Conservation (phyloP, 441 rosid species). For the Arabidopsis lyrata region DNA sequence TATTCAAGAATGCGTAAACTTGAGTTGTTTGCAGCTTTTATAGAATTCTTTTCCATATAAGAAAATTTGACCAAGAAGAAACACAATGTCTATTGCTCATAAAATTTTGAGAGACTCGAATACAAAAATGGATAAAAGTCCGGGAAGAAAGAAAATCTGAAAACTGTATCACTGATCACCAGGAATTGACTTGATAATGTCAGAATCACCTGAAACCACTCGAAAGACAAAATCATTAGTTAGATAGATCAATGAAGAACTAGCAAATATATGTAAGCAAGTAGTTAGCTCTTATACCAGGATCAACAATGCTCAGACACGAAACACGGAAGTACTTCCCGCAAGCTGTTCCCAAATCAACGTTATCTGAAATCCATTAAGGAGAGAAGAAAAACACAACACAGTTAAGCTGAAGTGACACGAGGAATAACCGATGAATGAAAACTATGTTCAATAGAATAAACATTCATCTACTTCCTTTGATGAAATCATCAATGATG, state of each 20-base stretch:
- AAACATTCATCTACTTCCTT: neutral
- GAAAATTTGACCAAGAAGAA: neutral
- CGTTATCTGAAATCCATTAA: constrained; percentile 60
- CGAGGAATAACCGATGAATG: neutral
- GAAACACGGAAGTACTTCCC: constrained; percentile 86
- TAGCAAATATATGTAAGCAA: neutral
- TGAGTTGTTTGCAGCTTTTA: neutral
- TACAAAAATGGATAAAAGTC: constrained; percentile 13
- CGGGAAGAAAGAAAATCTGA: neutral
- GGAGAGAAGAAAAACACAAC: constrained; percentile 5
- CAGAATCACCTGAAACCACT: constrained; percentile 65
- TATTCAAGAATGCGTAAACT: neutral
- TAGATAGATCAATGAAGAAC: neutral
- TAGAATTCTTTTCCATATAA: constrained; percentile 8
- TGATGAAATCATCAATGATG: neutral
- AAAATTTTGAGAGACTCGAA: constrained; percentile 22
- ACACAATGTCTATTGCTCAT: constrained; percentile 3
- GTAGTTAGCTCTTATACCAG: constrained; percentile 52
- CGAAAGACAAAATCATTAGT: neutral
- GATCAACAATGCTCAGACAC: constrained; percentile 81
- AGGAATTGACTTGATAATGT: constrained; percentile 70
- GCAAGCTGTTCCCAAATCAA: constrained; percentile 87
- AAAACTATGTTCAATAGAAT: neutral
- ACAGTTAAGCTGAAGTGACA: constrained; percentile 23
- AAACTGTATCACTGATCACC: constrained; percentile 54